phyloP scores from a whole-genome alignment of 768 basidiomycete genomes.

The Podaxis sp. region DNA sequence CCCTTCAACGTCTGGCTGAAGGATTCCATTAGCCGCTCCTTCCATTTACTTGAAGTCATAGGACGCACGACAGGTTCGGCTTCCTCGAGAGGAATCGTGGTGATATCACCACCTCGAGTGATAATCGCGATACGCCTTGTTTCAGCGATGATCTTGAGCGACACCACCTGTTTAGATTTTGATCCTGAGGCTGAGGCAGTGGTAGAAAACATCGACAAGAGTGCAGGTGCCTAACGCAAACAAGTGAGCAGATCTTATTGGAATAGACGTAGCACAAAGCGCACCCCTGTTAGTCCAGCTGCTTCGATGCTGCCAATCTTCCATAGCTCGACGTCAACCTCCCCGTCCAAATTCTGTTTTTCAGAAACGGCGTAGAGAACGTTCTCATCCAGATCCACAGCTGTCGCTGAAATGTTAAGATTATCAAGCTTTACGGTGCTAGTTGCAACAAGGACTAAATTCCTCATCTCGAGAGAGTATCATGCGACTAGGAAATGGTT shows the following conservation, averaged over 20 bases:
- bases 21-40: slow-evolving; percentile 14
- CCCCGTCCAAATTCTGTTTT: slow-evolving; percentile 38
- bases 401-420: slow-evolving; percentile 41
- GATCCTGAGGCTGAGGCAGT: slow-evolving; percentile 26
- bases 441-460: slow-evolving; percentile 45
- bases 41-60: background rate
- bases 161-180: slow-evolving; percentile 46
- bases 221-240: slow-evolving; percentile 18
- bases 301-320: slow-evolving; percentile 26
- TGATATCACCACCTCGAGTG: slow-evolving; percentile 81
- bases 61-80: slow-evolving; percentile 41
- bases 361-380: slow-evolving; percentile 60
- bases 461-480: slow-evolving; percentile 42
- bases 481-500: background rate
- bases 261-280: background rate
- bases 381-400: slow-evolving; percentile 66
- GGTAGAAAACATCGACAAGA: slow-evolving; percentile 37
- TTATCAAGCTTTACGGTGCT: slow-evolving; percentile 25
- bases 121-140: slow-evolving; percentile 63
- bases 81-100: slow-evolving; percentile 57
- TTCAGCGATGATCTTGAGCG: slow-evolving; percentile 72
- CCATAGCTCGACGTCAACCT: slow-evolving; percentile 61
- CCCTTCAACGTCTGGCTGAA: slow-evolving; percentile 78
- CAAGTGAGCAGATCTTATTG: background rate
- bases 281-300: background rate